Percentiles rank a stretch among this genome's conserved stretches.
phyloP scores from a whole-genome alignment of 139 green algal species.

The Edaphochlamys debaryana region DNA sequence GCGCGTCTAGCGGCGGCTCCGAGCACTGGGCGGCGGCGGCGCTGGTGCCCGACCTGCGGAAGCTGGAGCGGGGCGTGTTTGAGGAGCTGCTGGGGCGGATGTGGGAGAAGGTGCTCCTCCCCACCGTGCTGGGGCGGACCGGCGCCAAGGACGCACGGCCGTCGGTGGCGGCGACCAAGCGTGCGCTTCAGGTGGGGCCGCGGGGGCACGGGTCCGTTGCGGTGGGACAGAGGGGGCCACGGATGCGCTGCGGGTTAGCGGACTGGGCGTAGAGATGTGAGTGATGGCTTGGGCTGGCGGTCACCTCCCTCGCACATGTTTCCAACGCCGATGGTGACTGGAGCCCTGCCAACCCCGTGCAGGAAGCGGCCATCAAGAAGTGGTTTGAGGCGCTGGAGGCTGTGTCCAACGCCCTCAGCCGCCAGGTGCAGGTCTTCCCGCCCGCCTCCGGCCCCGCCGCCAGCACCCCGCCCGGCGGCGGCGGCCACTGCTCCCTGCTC shows the following conservation, averaged over 20 bases:
- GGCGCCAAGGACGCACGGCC: neutral
- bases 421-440: conserved; percentile 44
- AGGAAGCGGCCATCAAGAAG: conserved; percentile 76
- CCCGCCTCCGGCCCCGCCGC: too few species aligned
- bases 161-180: conserved; percentile 16
- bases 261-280: too few species aligned
- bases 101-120: conserved; percentile 52
- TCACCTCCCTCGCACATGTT: too few species aligned
- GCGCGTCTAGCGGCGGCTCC: neutral
- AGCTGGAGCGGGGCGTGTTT: conserved; percentile 73
- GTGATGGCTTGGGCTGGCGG: too few species aligned
- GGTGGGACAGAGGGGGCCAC: too few species aligned
- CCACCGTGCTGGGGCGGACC: conserved; percentile 1
- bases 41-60: conserved; percentile 64
- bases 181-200: conserved; percentile 13
- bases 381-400: conserved; percentile 76
- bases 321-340: too few species aligned
- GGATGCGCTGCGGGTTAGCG: too few species aligned
- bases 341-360: too few species aligned
- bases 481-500: conserved; percentile 51
- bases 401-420: conserved; percentile 33
- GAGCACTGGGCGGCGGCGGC: conserved; percentile 15
- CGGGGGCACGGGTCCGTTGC: neutral
- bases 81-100: conserved; percentile 57
- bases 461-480: too few species aligned